These are phyloP conservation scores for Cyphellophora attinorum DNA, from an alignment of 2,329 filamentous ascomycete genomes.

Conservation along the genomic window DNA sequence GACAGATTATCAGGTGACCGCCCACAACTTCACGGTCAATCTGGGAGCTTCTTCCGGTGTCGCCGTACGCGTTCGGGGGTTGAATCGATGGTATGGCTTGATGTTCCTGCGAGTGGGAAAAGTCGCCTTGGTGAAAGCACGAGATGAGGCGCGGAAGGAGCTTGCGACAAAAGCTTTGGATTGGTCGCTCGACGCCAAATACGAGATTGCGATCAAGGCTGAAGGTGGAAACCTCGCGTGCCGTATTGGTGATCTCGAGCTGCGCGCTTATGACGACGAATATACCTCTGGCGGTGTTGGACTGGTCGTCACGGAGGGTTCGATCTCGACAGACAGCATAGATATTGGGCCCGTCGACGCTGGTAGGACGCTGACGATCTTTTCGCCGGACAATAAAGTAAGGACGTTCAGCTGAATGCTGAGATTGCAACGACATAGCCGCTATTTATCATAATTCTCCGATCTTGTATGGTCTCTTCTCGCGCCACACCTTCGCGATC, in stretches of 20 bases:
- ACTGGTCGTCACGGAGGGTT: constrained; percentile 1
- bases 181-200: constrained; percentile 2
- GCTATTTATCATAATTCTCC: neutral
- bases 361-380: too few relatives aligned
- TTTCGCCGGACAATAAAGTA: too few relatives aligned
- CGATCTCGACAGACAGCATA: neutral
- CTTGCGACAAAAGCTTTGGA: constrained; percentile 1
- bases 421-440: too few relatives aligned
- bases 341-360: constrained; percentile 1
- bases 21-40: constrained; percentile 1
- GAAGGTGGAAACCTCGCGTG: neutral
- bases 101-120: neutral
- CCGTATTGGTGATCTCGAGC: neutral
- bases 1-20: constrained; percentile 1
- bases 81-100: constrained; percentile 1
- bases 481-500: constrained; percentile 31
- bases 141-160: constrained; percentile 3
- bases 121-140: constrained; percentile 2
- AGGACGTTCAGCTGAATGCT: too few relatives aligned
- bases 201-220: neutral
- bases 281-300: constrained; percentile 3
- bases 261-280: constrained; percentile 1
- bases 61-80: constrained; percentile 1
- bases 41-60: constrained; percentile 1
- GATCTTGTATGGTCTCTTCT: constrained; percentile 27